A percentile compares a stretch with the other conserved stretches of the same genome.
Conservation (phyloP, 2,329 filamentous ascomycete genomes). For the Arthroderma sp. region DNA sequence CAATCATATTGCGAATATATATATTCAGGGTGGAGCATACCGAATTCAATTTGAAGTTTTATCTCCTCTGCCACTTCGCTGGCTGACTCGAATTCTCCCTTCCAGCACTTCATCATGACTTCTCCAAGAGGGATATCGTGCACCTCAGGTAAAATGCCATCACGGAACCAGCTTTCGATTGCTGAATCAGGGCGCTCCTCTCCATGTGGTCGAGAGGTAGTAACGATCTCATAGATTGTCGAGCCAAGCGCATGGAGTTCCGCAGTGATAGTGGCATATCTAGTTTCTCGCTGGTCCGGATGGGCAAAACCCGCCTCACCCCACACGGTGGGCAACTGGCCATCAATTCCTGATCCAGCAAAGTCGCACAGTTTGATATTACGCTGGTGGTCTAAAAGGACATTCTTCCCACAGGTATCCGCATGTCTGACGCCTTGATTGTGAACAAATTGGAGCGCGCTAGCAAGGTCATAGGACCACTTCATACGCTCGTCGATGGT, state of each 20-base stretch:
- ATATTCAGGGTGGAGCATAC: not conserved
- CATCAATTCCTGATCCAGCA: constrained; percentile 4
- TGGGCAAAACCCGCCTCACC: not conserved
- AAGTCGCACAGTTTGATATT: constrained; percentile 7
- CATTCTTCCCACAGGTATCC: constrained; percentile 3
- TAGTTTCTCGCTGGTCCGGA: constrained; percentile 1
- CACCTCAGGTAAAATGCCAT: constrained; percentile 2
- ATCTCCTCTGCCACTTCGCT: constrained; percentile 1
- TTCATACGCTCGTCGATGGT: constrained; percentile 3
- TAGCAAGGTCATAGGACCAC: constrained; percentile 3
- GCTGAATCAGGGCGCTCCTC: not conserved
- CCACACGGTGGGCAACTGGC: not conserved
- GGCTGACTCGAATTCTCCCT: constrained; percentile 3
- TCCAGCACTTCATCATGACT: constrained; percentile 5
- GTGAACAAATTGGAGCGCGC: constrained; percentile 4
- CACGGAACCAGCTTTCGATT: not conserved
- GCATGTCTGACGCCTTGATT: constrained; percentile 1
- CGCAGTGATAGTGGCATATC: not conserved
- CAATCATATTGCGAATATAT: no score
- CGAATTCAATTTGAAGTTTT: not conserved
- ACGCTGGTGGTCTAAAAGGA: constrained; percentile 4
- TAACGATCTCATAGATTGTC: constrained; percentile 8
- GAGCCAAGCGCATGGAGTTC: constrained; percentile 5
- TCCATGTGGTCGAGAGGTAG: constrained; percentile 1
- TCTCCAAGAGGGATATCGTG: constrained; percentile 4